A percentile compares a stretch with the other conserved stretches of the same genome.
These are phyloP conservation scores for Candida chilensis DNA, from an alignment of 805 yeast genomes.

Conservation along the genomic window DNA sequence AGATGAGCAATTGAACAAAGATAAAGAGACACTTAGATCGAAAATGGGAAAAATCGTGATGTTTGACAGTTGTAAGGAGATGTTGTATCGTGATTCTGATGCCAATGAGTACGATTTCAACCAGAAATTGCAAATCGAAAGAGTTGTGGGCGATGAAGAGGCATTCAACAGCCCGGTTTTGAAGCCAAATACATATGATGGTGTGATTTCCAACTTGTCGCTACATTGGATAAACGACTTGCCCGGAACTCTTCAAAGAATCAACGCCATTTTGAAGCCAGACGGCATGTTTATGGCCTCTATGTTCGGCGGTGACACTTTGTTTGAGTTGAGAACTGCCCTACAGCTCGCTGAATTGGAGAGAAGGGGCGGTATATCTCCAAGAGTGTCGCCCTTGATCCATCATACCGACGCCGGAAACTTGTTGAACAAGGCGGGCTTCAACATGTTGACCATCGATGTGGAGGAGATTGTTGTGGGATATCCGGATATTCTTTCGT, in stretches of 20 bases:
- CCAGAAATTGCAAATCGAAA: slow-evolving; percentile 30
- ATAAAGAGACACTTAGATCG: slow-evolving; percentile 39
- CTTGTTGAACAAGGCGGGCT: slow-evolving; percentile 65
- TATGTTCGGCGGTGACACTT: slow-evolving; percentile 76
- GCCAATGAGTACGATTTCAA: slow-evolving; percentile 23
- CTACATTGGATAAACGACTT: slow-evolving; percentile 84
- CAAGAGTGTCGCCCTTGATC: slow-evolving; percentile 75
- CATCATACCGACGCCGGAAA: slow-evolving; percentile 71
- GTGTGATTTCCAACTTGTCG: slow-evolving; percentile 63
- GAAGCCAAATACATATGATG: slow-evolving; percentile 42
- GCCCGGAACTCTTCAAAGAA: slow-evolving; percentile 50
- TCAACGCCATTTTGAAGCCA: slow-evolving; percentile 55
- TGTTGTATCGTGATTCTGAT: slow-evolving; percentile 42
- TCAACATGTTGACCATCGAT: slow-evolving; percentile 74
- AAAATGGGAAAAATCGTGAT: slow-evolving; percentile 49
- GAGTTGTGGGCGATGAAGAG: slow-evolving; percentile 66
- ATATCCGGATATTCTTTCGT: slow-evolving; percentile 61
- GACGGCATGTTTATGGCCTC: slow-evolving; percentile 80
- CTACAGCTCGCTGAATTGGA: slow-evolving; percentile 79
- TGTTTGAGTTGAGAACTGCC: slow-evolving; percentile 75
- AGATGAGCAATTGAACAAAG: slow-evolving; percentile 35
- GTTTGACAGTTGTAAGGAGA: slow-evolving; percentile 52
- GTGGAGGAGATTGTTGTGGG: slow-evolving; percentile 76
- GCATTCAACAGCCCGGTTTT: slow-evolving; percentile 32
- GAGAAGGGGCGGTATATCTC: slow-evolving; percentile 69